These are phyloP conservation scores for Nemania sp. DNA, from an alignment of 2,329 filamentous ascomycete species.

Conservation along the genomic window DNA sequence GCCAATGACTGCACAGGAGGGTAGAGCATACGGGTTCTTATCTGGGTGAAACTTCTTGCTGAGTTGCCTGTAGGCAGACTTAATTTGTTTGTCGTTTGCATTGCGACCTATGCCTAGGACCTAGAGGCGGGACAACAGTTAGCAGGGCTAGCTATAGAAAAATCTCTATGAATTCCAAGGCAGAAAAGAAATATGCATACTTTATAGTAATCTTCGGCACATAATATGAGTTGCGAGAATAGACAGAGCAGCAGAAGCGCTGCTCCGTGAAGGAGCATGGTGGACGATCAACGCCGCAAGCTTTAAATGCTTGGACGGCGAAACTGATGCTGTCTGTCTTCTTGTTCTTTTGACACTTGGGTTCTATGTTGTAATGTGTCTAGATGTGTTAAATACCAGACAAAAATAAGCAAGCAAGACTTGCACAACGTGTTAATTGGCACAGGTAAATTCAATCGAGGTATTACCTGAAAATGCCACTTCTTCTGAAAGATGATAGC, in stretches of 20 bases:
- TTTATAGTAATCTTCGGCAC: constrained; percentile 83
- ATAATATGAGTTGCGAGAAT: constrained; percentile 66
- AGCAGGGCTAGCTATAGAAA: not conserved
- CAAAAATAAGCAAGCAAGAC: constrained; percentile 22
- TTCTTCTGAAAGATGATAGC: not conserved
- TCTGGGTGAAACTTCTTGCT: constrained; percentile 98
- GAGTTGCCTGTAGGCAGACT: constrained; percentile 89
- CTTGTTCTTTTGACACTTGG: not conserved
- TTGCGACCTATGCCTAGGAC: constrained; percentile 82
- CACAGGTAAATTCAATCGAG: constrained; percentile 5
- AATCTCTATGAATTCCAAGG: not conserved
- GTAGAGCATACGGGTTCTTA: constrained; percentile 85
- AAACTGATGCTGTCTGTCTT: not conserved
- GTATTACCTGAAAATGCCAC: constrained; percentile 26
- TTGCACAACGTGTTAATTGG: constrained; percentile 36
- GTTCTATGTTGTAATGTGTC: not conserved
- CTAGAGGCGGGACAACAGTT: constrained; percentile 55
- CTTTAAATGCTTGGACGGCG: not conserved
- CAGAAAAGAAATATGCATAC: constrained; percentile 55
- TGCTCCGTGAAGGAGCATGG: constrained; percentile 66
- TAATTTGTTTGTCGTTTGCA: constrained; percentile 88
- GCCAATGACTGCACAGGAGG: constrained; percentile 15
- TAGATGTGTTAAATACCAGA: not conserved
- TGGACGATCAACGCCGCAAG: constrained; percentile 41
- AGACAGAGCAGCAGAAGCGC: constrained; percentile 65